Base-by-base conservation (phyloP, 371 early-diverging fungal genomes). In the Actinomortierella wolfii region DNA sequence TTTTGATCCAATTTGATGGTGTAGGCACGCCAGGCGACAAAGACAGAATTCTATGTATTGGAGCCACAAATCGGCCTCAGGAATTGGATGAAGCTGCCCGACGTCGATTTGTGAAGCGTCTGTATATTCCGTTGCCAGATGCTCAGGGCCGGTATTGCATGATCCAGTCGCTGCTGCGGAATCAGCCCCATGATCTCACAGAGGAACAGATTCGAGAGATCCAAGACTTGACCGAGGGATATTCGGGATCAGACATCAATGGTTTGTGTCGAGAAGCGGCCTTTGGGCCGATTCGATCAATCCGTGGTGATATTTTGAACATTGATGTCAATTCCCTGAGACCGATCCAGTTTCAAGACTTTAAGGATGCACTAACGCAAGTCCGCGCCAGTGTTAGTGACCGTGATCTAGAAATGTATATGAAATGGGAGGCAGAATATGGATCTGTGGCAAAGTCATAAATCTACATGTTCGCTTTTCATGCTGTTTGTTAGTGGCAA, bases 211-310 rank as follows among this genome's bases (percentile, higher is more conserved):
- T 93, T 2, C 76, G 80, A 15, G 63, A 76, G 3, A 78, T 94
- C 11, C 83, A 88, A 34, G 60, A 60, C 9, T 55, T 53, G 11
- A 90, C 92, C 0, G 83, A 83, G 42, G 83, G 92, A 0, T 95
- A 89, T 68, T 89, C 92, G 45, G 98, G 98, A 0, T 91, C 95
- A 1, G 98, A 98, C 61, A 91, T 97, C 82, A 92, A 93, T 64
- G 93, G 93, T 13, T 82, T 98, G 23, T 90, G 95, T 65, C 86
- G 94, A 1, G 95, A 88, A 59, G 88, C 88, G 0, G 88, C 88
- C 5, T 61, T 79, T 25, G 86, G 89, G 1, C 94, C 94, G 1
- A 83, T 94, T 39, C 82, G 94, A 11, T 76, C 81, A 24, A 90
- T 93, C 29, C 50, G 67, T 0, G 88, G 91, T 43, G 85, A 61